Evolutionary conservation across 2,329 filamentous ascomycete genomes (phyloP), one percentile per base, ranked within the genome.

Genomic region (Beauveria scarabaeidicola): DNA sequence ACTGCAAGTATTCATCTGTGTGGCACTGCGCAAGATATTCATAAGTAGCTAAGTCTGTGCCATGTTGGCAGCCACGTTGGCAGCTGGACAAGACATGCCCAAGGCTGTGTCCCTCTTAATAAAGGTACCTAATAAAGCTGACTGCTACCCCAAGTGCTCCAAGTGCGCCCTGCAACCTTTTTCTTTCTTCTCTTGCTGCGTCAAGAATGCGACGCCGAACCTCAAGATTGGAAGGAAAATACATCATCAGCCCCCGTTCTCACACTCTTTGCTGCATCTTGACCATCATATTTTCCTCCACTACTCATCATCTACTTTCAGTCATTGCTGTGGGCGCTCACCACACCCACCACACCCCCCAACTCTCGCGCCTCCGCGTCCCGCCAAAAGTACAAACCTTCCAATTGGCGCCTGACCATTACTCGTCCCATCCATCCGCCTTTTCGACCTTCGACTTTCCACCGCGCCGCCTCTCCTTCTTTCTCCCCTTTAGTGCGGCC

Each of bases 341-440:
- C 13, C 11, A 23, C 29, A 23, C 29, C 47, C n/a, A 9, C 48
- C 23, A n/a, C 23, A 13, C 15, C 27, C n/a, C 38, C 51, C 5
- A 21, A 52, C 32, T 19, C 27, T 46, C 44, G 44, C 44, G 54
- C 23, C 54, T 41, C 46, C 32, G 11, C 29, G 15, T 53, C 52
- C 52, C 58, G 52, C 58, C 27, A 52, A 29, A 51, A 50, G 27
- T 25, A 46, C n/a, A 46, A 54, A 50, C 67, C 68, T 69, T 69
- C 69, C 69, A 70, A 71, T 70, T 69, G 68, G 68, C 66, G 64
- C 64, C 58, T 60, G 59, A 66, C 64, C 60, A 70, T 70, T 70
- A 69, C 66, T 63, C 64, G 67, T 56, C 54, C 44, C 63, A 66
- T 56, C 32, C 32, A 17, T 56, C 32, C 32, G 32, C 44, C 44